These are phyloP conservation scores for Arthrobotrys megalospora DNA, from an alignment of 2,329 filamentous ascomycete species.

Conservation along the genomic window DNA sequence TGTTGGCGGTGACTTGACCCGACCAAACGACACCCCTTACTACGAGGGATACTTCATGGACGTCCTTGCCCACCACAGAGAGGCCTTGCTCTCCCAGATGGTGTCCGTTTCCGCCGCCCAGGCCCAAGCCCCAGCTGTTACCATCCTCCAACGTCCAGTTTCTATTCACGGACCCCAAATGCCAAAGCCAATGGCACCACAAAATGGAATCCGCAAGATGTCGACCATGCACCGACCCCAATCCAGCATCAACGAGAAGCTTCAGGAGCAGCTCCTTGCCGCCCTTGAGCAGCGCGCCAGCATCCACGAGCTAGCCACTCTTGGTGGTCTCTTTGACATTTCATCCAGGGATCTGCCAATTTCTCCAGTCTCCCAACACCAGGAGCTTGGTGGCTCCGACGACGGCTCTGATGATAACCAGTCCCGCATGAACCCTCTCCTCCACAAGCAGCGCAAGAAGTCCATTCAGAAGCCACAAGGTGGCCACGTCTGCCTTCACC, in stretches of 20 bases:
- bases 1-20: constrained; percentile 86
- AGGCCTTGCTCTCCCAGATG: constrained; percentile 74
- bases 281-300: constrained; percentile 58
- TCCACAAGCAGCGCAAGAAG: constrained; percentile 75
- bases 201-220: constrained; percentile 63
- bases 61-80: constrained; percentile 82
- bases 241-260: constrained; percentile 57
- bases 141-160: constrained; percentile 40
- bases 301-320: constrained; percentile 54
- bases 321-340: constrained; percentile 50
- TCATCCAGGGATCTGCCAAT: constrained; percentile 51
- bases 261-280: constrained; percentile 58
- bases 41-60: constrained; percentile 97
- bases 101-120: constrained; percentile 69
- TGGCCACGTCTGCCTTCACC: constrained; percentile 90
- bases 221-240: constrained; percentile 56
- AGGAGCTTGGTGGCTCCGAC: constrained; percentile 69
- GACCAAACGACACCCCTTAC: constrained; percentile 89
- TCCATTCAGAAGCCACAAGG: constrained; percentile 72
- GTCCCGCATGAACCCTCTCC: constrained; percentile 31
- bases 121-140: constrained; percentile 20
- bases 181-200: constrained; percentile 53
- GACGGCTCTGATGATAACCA: constrained; percentile 55
- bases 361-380: constrained; percentile 66
- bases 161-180: constrained; percentile 64